A percentile compares a stretch with the other conserved stretches of the same genome.
phyloP scores from a whole-genome alignment of 176 grass and related monocot genomes.

The Elaeis guineensis region DNA sequence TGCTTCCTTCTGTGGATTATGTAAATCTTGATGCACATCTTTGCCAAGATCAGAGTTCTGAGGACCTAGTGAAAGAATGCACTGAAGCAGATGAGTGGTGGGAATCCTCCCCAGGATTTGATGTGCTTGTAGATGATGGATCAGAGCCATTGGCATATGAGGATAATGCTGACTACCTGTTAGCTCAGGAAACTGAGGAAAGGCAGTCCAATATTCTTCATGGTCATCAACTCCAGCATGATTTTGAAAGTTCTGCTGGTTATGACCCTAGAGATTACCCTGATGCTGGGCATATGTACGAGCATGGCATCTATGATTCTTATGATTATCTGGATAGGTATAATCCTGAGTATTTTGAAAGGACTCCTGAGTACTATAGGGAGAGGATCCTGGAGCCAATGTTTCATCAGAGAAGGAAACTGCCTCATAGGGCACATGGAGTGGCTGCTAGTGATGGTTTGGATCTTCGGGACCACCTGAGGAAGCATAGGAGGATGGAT shows the following conservation, averaged over 20 bases:
- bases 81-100: constrained; percentile 11
- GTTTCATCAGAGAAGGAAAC: no score
- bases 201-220: constrained; percentile 10
- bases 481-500: background rate
- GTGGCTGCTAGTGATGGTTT: no score
- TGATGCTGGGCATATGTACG: constrained; percentile 15
- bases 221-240: constrained; percentile 2
- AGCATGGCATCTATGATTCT: constrained; percentile 15
- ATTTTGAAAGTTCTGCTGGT: constrained; percentile 6
- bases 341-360: constrained; percentile 21
- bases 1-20: no score
- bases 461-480: no score
- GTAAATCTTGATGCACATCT: background rate
- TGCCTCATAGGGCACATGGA: no score
- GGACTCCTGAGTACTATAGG: constrained; percentile 6
- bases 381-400: constrained; percentile 6
- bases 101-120: constrained; percentile 50
- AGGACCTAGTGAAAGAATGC: constrained; percentile 22
- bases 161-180: constrained; percentile 18
- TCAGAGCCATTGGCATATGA: background rate
- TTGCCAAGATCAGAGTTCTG: constrained; percentile 23
- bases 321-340: constrained; percentile 15
- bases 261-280: constrained; percentile 26
- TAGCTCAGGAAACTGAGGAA: constrained; percentile 19
- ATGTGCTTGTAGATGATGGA: constrained; percentile 37